Evolutionary conservation across 805 yeast genomes (phyloP), one percentile per base, ranked within the genome.

Genomic region (Isabelozyma gotoi): DNA sequence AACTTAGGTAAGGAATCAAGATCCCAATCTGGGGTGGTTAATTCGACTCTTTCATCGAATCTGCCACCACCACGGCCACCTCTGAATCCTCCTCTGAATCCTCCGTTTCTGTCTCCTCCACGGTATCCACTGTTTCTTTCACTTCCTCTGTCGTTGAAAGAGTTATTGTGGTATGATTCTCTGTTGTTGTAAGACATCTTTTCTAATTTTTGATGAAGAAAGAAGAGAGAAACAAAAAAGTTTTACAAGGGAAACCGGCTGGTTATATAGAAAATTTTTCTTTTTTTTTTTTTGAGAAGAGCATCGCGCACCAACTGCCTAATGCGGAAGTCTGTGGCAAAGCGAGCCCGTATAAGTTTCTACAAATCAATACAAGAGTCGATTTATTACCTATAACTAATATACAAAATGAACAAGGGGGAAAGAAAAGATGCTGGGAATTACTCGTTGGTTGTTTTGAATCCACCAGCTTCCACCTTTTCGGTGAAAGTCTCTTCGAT

Each of bases 11-110:
- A 73, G 33, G 81, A 66, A 47, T 78, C 84, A 42, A 80, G 53
- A 65, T 88, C 94, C 88, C 94, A 94, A 50, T 85, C 81, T 57
- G 91, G 97, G 51, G 81, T 79, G 51, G 75, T 68, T 59, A 89
- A 73, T 58, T 75, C 74, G 38, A 63, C 62, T 55, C 73, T 62
- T 46, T 70, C 74, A 47, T 71, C 68, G 60, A 69, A 74, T 37
- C 65, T 54, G 37, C 57, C 49, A 42, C 67, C 65, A 32, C 68
- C 61, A 39, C 67, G 51, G 42, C 62, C 60, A 41, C 74, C 67
- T 42, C 71, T 64, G 41, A 75, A 70, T 39, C 68, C 67, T 38
- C 67, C 62, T 34, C 63, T 53, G 18, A 62, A 56, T 33, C 70
- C 63, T 20, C 68, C 67, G 44, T 67, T 60, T 38, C 65, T 59